phyloP scores from a whole-genome alignment of 2,329 filamentous ascomycete genomes.

The Cytospora chrysosperma region DNA sequence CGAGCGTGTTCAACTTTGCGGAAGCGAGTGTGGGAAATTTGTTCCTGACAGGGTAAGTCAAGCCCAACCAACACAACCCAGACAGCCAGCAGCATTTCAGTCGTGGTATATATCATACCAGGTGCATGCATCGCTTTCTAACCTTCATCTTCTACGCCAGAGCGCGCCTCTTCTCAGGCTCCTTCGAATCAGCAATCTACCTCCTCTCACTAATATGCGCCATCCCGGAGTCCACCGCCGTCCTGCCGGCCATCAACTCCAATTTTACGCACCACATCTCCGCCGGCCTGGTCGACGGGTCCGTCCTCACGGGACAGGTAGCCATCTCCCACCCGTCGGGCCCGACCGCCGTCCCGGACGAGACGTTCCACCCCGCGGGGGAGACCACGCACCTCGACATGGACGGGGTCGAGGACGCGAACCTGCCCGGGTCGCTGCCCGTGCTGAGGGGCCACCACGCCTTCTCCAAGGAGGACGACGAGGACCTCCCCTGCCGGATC shows the following conservation, averaged over 20 bases:
- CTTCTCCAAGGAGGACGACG: slow-evolving; percentile 74
- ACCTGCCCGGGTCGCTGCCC: slow-evolving; percentile 77
- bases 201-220: slow-evolving; percentile 82
- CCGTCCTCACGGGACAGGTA: slow-evolving; percentile 85
- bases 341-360: slow-evolving; percentile 53
- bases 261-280: slow-evolving; percentile 96
- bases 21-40: slow-evolving; percentile 76
- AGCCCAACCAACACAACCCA: background rate
- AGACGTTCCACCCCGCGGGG: slow-evolving; percentile 26
- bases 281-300: slow-evolving; percentile 73
- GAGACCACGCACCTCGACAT: slow-evolving; percentile 50
- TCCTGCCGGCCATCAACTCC: slow-evolving; percentile 88
- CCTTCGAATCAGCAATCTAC: slow-evolving; percentile 90
- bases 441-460: slow-evolving; percentile 80
- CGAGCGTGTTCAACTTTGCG: slow-evolving; percentile 74
- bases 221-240: slow-evolving; percentile 73
- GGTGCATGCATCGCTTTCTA: background rate
- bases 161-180: slow-evolving; percentile 85
- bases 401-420: slow-evolving; percentile 74
- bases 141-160: slow-evolving; percentile 26
- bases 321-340: slow-evolving; percentile 82
- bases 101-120: background rate
- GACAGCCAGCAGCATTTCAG: background rate
- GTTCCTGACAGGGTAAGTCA: slow-evolving; percentile 68
- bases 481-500: slow-evolving; percentile 76